Conservation (phyloP, 1,284 basidiomycete genomes). For the Ceratobasidium sp. region DNA sequence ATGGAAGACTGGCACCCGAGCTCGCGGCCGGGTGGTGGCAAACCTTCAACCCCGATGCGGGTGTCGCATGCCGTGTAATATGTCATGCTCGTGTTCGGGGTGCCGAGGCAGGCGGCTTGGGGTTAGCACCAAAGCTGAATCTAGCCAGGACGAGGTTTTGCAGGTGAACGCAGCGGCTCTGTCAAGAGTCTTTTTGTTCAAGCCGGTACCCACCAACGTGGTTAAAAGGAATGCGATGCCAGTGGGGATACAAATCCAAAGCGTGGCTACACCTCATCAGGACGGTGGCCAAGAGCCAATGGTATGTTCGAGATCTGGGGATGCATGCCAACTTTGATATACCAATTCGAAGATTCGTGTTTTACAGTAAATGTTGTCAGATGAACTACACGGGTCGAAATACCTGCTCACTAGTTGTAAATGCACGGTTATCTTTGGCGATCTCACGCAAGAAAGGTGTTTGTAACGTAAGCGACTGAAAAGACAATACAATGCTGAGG, state of each 20-base stretch:
- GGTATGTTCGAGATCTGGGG: no score
- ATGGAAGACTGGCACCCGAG: constrained; percentile 1
- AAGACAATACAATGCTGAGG: no score
- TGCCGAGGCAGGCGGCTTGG: neutral
- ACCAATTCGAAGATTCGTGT: no score
- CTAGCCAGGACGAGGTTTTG: neutral
- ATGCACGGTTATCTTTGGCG: no score
- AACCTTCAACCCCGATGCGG: constrained; percentile 5
- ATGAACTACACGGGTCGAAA: no score
- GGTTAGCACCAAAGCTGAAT: neutral
- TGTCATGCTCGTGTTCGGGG: constrained; percentile 8
- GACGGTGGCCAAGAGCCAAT: no score
- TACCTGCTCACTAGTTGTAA: no score
- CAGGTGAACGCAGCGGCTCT: constrained; percentile 16
- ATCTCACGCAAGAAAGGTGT: no score
- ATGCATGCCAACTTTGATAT: no score
- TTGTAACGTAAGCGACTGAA: no score
- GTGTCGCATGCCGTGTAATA: constrained; percentile 14
- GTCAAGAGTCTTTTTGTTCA: constrained; percentile 28
- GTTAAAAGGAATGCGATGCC: neutral
- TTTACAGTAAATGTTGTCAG: no score
- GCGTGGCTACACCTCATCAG: neutral
- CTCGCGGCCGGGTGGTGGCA: constrained; percentile 4
- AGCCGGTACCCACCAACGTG: neutral
- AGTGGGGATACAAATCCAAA: neutral